Evolutionary conservation across 208 protist genomes (phyloP), one percentile per base, ranked within the genome.

Genomic region (Leishmania major): DNA sequence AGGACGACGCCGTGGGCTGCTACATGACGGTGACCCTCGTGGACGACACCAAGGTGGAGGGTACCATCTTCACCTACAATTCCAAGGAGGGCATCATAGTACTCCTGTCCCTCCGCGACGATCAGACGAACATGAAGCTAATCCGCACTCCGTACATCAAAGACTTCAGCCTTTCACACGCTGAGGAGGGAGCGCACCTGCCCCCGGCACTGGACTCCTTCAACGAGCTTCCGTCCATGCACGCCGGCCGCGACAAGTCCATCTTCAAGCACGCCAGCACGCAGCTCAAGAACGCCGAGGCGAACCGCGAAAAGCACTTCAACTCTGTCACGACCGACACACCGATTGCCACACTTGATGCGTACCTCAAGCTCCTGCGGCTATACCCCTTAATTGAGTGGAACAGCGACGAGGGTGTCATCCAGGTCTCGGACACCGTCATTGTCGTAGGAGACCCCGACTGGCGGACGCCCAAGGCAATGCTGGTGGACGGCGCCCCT

Each of bases 21-120:
- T 90, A 86, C 81, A 90, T 92, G 80, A 62, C 78, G 17, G 86
- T 91, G 37, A 94, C 89, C 31, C 77, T 97, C 74, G 86, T 91
- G 28, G 93, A 92, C 83, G 90, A 89, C 78, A 88, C 81, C 22
- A 87, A 88, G 73, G 72, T 95, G 40, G 88, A 90, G 47, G 95
- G 95, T 25, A 93, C 88, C 35, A 87, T 97, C 59, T 97, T 93
- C 82, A 96, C 95, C 3, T 97, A 96, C 89, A 95, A 94, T 71
- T 88, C 93, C 2, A 84, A 87, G 37, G 89, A 95, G 66, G 92
- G 90, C 11, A 70, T 97, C 47, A 80, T 97, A 64, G 93, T 95
- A 8, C 86, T 97, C 25, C 77, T 96, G 72, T 86, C 87, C 22
- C 77, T 92, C 45, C 77, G 81, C 49, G 87, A 86, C 28, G 84